These are phyloP conservation scores for Psilocybe subaeruginosa DNA, from an alignment of 768 basidiomycete species.

Conservation along the genomic window DNA sequence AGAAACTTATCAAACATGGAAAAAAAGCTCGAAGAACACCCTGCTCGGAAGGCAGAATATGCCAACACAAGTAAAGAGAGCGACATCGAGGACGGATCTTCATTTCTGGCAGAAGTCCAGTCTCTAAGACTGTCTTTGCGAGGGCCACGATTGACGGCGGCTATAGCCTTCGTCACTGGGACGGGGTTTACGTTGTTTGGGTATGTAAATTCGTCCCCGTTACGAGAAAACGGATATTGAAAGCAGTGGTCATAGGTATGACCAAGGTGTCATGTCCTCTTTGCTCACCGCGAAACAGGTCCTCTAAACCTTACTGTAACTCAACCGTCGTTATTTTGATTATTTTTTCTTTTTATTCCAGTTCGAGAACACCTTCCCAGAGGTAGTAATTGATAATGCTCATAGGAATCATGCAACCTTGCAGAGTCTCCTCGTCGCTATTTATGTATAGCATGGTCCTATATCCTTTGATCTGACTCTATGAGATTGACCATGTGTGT, in stretches of 20 bases:
- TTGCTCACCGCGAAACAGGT: slow-evolving; percentile 59
- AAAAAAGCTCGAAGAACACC: slow-evolving; percentile 1
- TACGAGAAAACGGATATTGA: too few relatives aligned
- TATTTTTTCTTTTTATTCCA: slow-evolving; percentile 19
- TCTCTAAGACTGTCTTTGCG: slow-evolving; percentile 35
- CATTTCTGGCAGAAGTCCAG: slow-evolving; percentile 38
- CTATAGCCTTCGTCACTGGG: slow-evolving; percentile 59
- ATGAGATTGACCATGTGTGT: background rate
- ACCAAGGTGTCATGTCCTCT: slow-evolving; percentile 75
- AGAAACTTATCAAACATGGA: background rate
- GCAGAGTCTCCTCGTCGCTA: slow-evolving; percentile 61
- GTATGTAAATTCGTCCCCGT: slow-evolving; percentile 26
- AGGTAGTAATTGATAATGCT: slow-evolving; percentile 44
- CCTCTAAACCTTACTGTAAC: background rate
- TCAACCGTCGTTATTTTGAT: background rate
- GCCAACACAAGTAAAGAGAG: slow-evolving; percentile 3
- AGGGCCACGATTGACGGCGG: slow-evolving; percentile 47
- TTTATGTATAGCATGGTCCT: slow-evolving; percentile 45
- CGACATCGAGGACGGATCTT: slow-evolving; percentile 17
- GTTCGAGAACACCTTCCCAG: slow-evolving; percentile 62
- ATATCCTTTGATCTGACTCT: background rate
- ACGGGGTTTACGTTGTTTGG: slow-evolving; percentile 68
- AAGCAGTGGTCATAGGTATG: slow-evolving; percentile 45
- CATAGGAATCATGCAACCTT: slow-evolving; percentile 53
- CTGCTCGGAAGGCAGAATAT: background rate